phyloP scores from a whole-genome alignment of 2,329 filamentous ascomycete genomes.

The Verticillium longisporum region DNA sequence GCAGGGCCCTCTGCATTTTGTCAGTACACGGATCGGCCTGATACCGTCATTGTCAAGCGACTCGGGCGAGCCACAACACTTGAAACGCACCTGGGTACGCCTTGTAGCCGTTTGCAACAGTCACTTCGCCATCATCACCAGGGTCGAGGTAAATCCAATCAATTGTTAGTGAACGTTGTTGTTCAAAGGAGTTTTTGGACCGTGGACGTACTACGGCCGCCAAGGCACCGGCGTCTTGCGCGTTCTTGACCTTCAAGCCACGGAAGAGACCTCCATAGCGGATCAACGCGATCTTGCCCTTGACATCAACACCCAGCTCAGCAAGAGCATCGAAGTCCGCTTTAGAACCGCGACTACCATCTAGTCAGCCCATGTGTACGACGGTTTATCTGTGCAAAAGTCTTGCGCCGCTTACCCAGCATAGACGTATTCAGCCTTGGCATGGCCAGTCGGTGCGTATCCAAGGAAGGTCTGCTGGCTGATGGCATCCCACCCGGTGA shows the following conservation, averaged over 20 bases:
- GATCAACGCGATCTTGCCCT: slow-evolving; percentile 71
- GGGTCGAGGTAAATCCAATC: slow-evolving; percentile 61
- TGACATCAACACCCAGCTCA: slow-evolving; percentile 58
- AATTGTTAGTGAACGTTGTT: not conserved
- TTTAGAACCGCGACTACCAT: slow-evolving; percentile 52
- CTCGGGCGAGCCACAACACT: too few relatives aligned
- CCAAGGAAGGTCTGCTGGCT: slow-evolving; percentile 76
- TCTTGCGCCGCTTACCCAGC: slow-evolving; percentile 46
- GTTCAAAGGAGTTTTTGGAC: not conserved
- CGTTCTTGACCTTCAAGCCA: slow-evolving; percentile 76
- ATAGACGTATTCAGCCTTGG: slow-evolving; percentile 68
- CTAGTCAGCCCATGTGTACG: accelerated
- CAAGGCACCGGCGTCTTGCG: slow-evolving; percentile 70
- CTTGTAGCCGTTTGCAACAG: slow-evolving; percentile 65
- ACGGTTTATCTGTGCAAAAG: not conserved
- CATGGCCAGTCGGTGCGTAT: slow-evolving; percentile 73
- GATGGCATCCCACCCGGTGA: slow-evolving; percentile 54
- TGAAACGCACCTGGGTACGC: slow-evolving; percentile 50
- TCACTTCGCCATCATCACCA: slow-evolving; percentile 67
- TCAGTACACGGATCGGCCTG: not conserved
- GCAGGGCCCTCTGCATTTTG: slow-evolving; percentile 51
- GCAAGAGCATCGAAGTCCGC: slow-evolving; percentile 66
- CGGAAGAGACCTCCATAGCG: slow-evolving; percentile 75
- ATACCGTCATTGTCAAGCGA: not conserved
- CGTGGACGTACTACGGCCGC: slow-evolving; percentile 41